Conservation (phyloP, 2,329 filamentous ascomycete species). For the Pseudonectria buxi region DNA sequence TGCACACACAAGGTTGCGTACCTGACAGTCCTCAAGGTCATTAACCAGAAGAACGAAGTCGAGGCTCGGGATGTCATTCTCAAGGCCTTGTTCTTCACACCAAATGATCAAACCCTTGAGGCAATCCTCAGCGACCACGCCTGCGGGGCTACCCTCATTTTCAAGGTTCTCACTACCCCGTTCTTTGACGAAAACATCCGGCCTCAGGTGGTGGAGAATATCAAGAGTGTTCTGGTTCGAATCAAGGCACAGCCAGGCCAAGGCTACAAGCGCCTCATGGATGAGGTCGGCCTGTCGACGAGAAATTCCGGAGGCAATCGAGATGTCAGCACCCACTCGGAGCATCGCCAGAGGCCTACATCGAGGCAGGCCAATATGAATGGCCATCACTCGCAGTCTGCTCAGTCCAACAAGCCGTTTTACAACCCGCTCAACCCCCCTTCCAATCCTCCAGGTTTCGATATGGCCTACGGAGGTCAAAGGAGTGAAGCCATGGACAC, state of each 20-base stretch:
- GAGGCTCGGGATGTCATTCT: slow-evolving; percentile 88
- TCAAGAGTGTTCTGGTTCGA: slow-evolving; percentile 78
- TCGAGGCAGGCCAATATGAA: slow-evolving; percentile 48
- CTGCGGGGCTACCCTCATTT: slow-evolving; percentile 91
- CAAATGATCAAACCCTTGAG: slow-evolving; percentile 78
- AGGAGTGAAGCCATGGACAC: slow-evolving; percentile 47
- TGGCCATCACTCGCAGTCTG: slow-evolving; percentile 34
- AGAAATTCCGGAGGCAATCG: slow-evolving; percentile 41
- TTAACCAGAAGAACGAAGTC: slow-evolving; percentile 92
- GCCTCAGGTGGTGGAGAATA: slow-evolving; percentile 80
- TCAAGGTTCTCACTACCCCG: slow-evolving; percentile 95
- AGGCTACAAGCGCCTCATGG: slow-evolving; percentile 98
- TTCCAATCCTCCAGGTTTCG: slow-evolving; percentile 37
- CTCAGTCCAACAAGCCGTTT: slow-evolving; percentile 43
- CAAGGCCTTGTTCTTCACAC: slow-evolving; percentile 85
- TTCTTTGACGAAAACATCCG: slow-evolving; percentile 94
- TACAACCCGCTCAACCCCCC: slow-evolving; percentile 44
- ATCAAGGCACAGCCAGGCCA: slow-evolving; percentile 92
- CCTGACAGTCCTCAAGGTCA: slow-evolving; percentile 92
- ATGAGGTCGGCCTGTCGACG: slow-evolving; percentile 87
- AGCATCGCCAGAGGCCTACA: slow-evolving; percentile 48
- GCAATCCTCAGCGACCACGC: slow-evolving; percentile 86
- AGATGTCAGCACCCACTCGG: slow-evolving; percentile 36
- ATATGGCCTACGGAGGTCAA: slow-evolving; percentile 45
- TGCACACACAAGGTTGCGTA: slow-evolving; percentile 99